Evolutionary conservation across 306 rosid genomes (phyloP), one percentile per base, ranked within the genome.

Genomic region (Carpinus viminea): DNA sequence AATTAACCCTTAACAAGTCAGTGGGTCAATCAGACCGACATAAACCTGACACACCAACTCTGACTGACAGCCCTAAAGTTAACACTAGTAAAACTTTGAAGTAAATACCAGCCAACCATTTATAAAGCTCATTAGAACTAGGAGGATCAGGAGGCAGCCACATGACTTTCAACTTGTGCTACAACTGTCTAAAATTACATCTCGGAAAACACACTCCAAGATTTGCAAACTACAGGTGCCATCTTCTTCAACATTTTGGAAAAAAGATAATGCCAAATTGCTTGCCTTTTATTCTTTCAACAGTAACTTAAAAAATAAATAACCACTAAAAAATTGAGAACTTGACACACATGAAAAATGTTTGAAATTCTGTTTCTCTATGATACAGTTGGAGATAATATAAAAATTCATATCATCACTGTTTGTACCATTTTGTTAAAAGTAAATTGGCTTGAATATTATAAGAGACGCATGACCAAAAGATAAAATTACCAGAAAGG

Each of bases 221-320:
- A 68, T 41, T 38, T 68, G 17, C 28, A 68, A 41, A 41, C 70
- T 64, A 7, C 17, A 17, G 36, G 48, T 16, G 71, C 24, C 50
- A 65, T 65, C 20, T 61, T 65, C 50, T 65, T 50, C 71, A 59
- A 11, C 65, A 65, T 38, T 34, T 65, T 65, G 71, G 24, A 65
- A 9, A 61, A 61, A 61, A 26, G 45, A 47, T 47, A 47, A 60
- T 12, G 68, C 28, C 11, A 31, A 61, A 61, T 57, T 59, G 45
- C 69, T 28, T 62, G 52, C 69, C 11, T 16, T 28, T 12, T 62
- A 13, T 31, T 31, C 34, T 59, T 53, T 17, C 16, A 53, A 53
- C 59, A 17, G 20, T 53, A 53, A 41, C 6, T 4, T 52, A 13
- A 16, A 52, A 15, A 52, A 16, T 20, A 52, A 52, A 52, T 8